Conservation (phyloP, 116 monocot species). For the Papilionanthe hybrid region DNA sequence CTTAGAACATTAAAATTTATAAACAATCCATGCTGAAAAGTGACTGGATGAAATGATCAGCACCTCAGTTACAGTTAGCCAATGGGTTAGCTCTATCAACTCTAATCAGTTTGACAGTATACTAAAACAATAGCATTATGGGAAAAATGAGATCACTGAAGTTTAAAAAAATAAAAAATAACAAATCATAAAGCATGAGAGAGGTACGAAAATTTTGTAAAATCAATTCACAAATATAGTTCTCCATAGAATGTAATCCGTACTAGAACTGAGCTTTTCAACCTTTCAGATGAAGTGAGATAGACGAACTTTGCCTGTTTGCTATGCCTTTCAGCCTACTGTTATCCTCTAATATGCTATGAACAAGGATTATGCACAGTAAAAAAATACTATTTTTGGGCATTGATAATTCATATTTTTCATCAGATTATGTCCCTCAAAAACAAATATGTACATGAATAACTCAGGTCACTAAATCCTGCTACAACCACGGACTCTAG, state of each 20-base stretch:
- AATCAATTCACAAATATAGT: too few species aligned
- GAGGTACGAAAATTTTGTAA: too few species aligned
- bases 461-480: background rate
- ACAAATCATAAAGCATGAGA: background rate
- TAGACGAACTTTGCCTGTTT: background rate
- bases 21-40: background rate
- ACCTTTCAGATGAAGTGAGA: too few species aligned
- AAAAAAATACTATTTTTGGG: background rate
- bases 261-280: too few species aligned
- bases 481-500: background rate
- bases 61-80: background rate
- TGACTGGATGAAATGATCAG: background rate
- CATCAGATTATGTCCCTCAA: background rate
- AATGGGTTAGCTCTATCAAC: background rate
- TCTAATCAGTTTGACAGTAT: background rate
- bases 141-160: background rate
- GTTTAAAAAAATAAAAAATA: background rate
- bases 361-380: background rate
- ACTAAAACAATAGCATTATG: background rate
- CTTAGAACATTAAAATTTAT: background rate
- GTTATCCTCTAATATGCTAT: background rate
- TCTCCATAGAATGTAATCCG: too few species aligned
- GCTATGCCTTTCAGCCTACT: background rate
- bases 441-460: background rate
- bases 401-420: background rate